Evolutionary conservation across 176 grass and related monocot species (phyloP), one percentile per base, ranked within the genome.

Genomic region (Thinopyrum elongatum): DNA sequence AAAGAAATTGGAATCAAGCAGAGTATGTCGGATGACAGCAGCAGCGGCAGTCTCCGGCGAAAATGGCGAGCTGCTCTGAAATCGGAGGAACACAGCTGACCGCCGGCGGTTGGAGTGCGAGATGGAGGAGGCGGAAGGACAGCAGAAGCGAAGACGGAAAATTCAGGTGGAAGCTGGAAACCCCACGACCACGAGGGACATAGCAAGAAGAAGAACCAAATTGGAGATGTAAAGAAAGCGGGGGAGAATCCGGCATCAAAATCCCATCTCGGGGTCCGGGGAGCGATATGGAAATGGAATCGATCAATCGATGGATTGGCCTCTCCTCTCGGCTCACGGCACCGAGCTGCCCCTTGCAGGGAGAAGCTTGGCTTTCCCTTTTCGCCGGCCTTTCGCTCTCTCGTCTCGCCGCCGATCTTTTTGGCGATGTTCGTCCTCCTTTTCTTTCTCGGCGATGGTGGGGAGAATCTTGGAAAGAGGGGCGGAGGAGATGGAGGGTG

Each of bases 211-310:
- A 38, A 70, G 49, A 69, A 59, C 69, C 70, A 75, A 46, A 81
- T 47, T 80, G 71, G 62, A 55, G 59, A 35, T n/a, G n/a, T 49
- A 61, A 84, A 47, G 44, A 67, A 65, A 84, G 80, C 12, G 22
- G 70, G 87, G 84, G 36, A 41, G 87, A 88, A 84, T 83, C 83
- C n/a, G 51, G 82, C 74, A 90, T 86, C 82, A 90, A 89, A 90
- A 77, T n/a, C 62, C 64, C 77, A 83, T 88, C 92, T 68, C 77
- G 63, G 28, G 61, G 70, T 10, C 61, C 17, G 13, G 34, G 31
- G 62, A 74, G 53, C 34, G 49, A 82, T 62, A 64, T 29, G 76
- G 82, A 73, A 51, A 51, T 6, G 47, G 47, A 51, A 51, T 51
- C 47, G 78, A 34, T 12, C 14, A 51, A 51, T 17, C 47, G 78